Evolutionary conservation across 176 grass and related monocot genomes (phyloP).

Genomic region (Pharus latifolius): DNA sequence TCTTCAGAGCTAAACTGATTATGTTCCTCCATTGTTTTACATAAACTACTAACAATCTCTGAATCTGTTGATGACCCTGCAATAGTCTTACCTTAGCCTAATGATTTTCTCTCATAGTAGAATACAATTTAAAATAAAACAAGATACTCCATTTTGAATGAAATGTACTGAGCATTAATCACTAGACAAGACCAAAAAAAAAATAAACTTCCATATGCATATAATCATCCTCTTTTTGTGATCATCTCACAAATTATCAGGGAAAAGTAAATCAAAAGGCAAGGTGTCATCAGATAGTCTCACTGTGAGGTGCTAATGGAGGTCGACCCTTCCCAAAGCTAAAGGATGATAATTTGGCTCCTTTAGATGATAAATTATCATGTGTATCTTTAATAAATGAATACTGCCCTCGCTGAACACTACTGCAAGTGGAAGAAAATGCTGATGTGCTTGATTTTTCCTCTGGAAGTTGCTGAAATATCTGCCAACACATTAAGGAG

Average conservation of each 20-base stretch:
- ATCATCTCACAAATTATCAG: neutral
- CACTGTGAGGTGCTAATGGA: conserved; percentile 60
- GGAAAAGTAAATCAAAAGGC: neutral
- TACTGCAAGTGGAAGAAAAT: conserved; percentile 40
- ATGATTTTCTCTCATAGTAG: neutral
- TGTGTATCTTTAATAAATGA: conserved; percentile 32
- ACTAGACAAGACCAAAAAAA: neutral
- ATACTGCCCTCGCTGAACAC: conserved; percentile 22
- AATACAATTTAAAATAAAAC: conserved; percentile 1
- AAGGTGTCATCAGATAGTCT: conserved; percentile 14
- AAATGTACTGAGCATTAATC: neutral
- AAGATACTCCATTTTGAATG: neutral
- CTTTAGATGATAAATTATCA: conserved; percentile 55
- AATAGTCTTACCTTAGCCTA: conserved; percentile 10
- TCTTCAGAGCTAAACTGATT: conserved; percentile 28
- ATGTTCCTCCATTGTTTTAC: conserved; percentile 31
- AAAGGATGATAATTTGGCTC: conserved; percentile 52
- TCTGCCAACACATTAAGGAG: conserved; percentile 70
- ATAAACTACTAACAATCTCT: conserved; percentile 24
- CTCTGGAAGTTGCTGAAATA: conserved; percentile 76
- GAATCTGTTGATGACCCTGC: conserved; percentile 32
- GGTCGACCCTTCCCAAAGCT: conserved; percentile 60
- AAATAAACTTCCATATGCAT: neutral
- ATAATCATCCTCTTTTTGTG: neutral
- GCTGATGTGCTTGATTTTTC: conserved; percentile 47